These are phyloP conservation scores for Rhodofomes roseus DNA, from an alignment of 1,284 basidiomycete genomes.

Conservation along the genomic window DNA sequence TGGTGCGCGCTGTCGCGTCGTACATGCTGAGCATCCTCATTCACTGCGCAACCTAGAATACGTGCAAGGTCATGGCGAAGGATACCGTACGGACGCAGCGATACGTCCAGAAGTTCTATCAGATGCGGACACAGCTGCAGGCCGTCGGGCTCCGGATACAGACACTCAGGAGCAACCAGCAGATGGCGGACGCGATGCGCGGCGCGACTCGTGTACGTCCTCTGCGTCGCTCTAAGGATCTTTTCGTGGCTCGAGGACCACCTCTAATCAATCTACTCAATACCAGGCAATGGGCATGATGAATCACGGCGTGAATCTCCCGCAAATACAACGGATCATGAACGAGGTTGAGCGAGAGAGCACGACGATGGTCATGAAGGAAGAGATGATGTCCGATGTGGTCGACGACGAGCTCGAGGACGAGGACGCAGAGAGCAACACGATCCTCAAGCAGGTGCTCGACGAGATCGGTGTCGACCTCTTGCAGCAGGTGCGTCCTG, in stretches of 20 bases:
- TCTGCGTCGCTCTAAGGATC: no score
- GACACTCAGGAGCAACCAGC: conserved; percentile 93
- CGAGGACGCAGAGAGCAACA: conserved; percentile 94
- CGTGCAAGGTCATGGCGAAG: conserved; percentile 99
- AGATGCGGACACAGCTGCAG: conserved; percentile 98
- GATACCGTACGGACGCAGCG: conserved; percentile 94
- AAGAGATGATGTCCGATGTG: conserved; percentile 99
- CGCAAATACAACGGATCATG: conserved; percentile 94
- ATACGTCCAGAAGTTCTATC: conserved; percentile 98
- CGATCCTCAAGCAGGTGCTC: conserved; percentile 93
- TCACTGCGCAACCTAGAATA: conserved; percentile 55
- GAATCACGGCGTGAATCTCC: conserved; percentile 95
- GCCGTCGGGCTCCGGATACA: conserved; percentile 96
- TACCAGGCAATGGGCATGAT: conserved; percentile 96
- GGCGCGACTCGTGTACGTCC: conserved; percentile 86
- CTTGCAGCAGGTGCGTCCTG: conserved; percentile 69
- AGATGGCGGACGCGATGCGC: conserved; percentile 99
- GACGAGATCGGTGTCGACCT: conserved; percentile 96
- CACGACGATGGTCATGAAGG: conserved; percentile 99
- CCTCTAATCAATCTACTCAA: no score
- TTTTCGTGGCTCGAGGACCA: no score
- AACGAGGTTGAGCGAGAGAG: conserved; percentile 98
- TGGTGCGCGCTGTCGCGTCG: conserved; percentile 52
- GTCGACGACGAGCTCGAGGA: conserved; percentile 92
- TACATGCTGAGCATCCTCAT: conserved; percentile 11